These are phyloP conservation scores for Isochrysis galbana DNA, from an alignment of 78 protist species.

Conservation along the genomic window DNA sequence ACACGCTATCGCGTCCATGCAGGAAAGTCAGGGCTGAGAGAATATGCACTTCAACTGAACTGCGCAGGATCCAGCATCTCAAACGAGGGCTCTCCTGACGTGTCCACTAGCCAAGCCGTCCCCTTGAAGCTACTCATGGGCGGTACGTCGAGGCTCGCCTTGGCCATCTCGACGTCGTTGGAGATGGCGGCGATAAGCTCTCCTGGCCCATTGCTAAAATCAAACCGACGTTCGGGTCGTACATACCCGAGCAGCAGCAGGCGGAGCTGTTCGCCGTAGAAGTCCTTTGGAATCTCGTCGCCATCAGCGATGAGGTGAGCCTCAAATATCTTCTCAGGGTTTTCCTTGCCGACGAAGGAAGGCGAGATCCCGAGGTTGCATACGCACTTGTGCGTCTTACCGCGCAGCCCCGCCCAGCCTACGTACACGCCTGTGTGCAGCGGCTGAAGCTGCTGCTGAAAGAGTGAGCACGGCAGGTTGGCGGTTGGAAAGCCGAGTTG, in stretches of 20 bases:
- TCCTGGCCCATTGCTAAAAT: background rate
- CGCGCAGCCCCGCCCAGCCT: background rate
- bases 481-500: constrained; percentile 10
- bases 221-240: background rate
- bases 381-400: background rate
- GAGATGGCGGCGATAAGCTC: background rate
- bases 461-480: background rate
- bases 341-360: background rate
- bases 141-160: no score
- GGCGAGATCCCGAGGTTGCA: constrained; percentile 9
- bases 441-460: background rate
- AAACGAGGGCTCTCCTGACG: no score
- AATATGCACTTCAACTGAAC: no score
- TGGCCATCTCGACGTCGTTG: no score
- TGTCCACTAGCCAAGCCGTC: no score
- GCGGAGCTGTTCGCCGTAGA: background rate
- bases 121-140: no score
- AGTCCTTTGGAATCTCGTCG: background rate
- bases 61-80: no score
- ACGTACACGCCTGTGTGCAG: background rate
- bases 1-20: no score
- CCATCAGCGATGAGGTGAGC: background rate
- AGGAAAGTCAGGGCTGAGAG: no score
- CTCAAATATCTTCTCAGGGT: constrained; percentile 4
- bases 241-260: background rate